Evolutionary conservation across 78 protist genomes (phyloP).

Genomic region (Guillardia theta): DNA sequence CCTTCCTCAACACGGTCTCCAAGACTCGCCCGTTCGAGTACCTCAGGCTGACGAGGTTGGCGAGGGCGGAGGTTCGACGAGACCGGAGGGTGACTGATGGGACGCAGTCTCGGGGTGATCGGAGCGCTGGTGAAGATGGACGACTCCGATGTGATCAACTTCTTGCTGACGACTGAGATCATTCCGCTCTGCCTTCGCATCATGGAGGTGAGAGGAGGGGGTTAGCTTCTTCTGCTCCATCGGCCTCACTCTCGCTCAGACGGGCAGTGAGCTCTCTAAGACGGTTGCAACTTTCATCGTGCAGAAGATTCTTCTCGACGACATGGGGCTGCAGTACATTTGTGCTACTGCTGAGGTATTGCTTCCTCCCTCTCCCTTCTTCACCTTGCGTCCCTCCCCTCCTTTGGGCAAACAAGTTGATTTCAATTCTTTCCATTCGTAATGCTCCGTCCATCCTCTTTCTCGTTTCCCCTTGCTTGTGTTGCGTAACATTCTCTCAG

Average conservation of each 20-base stretch:
- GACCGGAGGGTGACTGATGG: too few relatives aligned
- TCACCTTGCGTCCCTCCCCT: too few relatives aligned
- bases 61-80: too few relatives aligned
- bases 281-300: constrained; percentile 99
- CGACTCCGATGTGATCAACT: constrained; percentile 84
- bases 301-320: constrained; percentile 95
- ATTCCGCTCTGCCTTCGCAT: constrained; percentile 97
- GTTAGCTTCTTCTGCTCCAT: too few relatives aligned
- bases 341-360: constrained; percentile 24
- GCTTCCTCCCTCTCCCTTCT: too few relatives aligned
- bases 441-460: too few relatives aligned
- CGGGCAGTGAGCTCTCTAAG: constrained; percentile 90
- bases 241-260: too few relatives aligned
- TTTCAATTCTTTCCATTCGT: too few relatives aligned
- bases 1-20: constrained; percentile 93
- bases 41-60: constrained; percentile 87
- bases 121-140: constrained; percentile 95
- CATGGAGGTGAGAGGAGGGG: too few relatives aligned
- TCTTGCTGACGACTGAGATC: constrained; percentile 94
- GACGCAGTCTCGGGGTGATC: constrained; percentile 93
- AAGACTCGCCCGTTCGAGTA: constrained; percentile 94
- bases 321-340: constrained; percentile 44
- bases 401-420: too few relatives aligned
- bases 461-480: too few relatives aligned
- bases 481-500: too few relatives aligned